Conservation (phyloP, 352 stramenopile species). For the Globisporangium mamillatum region DNA sequence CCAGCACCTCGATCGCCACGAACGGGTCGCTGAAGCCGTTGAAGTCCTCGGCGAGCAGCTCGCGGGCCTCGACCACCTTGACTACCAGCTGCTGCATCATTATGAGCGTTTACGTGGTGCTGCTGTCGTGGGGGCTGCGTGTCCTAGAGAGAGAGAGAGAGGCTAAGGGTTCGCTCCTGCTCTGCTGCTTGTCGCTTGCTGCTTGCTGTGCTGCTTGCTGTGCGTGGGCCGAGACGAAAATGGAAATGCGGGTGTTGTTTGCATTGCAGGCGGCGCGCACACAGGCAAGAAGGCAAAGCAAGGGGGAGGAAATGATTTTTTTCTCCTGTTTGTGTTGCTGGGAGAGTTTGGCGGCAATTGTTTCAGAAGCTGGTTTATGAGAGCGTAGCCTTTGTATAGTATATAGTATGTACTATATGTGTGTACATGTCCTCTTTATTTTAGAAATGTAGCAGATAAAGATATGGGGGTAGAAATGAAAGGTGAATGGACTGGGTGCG, state of each 20-base stretch:
- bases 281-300: not conserved
- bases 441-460: not conserved
- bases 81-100: conserved; percentile 38
- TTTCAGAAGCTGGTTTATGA: too few species aligned
- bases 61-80: conserved; percentile 50
- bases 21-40: conserved; percentile 78
- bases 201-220: not conserved
- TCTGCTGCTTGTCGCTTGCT: not conserved
- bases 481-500: not conserved
- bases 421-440: not conserved
- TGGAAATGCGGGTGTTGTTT: conserved; percentile 1
- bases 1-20: conserved; percentile 50
- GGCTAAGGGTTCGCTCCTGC: not conserved
- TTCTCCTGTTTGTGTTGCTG: not conserved
- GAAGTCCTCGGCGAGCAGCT: conserved; percentile 57
- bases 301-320: conserved; percentile 12
- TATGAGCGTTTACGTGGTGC: not conserved
- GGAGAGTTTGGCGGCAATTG: not conserved
- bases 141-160: not conserved
- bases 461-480: not conserved
- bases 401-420: not conserved
- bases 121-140: not conserved
- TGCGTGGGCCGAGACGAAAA: conserved; percentile 4
- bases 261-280: not conserved
- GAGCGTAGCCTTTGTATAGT: not conserved